Conservation (phyloP, 2,329 filamentous ascomycete species). For the Neoarthrinium moseri region DNA sequence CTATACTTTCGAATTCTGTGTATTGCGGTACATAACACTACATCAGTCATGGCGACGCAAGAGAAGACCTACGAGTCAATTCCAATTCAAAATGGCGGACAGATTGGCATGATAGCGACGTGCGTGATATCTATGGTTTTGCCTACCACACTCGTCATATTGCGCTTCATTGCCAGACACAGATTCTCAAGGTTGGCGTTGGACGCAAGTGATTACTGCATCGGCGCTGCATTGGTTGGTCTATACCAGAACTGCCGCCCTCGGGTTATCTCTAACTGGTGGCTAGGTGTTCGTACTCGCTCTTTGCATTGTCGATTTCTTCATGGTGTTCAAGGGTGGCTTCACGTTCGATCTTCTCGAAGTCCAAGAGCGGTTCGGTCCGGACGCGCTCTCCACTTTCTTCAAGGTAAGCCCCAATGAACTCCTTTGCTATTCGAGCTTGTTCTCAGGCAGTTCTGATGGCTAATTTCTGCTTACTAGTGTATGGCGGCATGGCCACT, state of each 20-base stretch:
- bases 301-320: constrained; percentile 5
- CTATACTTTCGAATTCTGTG: not conserved
- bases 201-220: constrained; percentile 10
- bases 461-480: too few species aligned
- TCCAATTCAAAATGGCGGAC: constrained; percentile 9
- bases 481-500: constrained; percentile 9
- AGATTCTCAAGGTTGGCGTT: not conserved
- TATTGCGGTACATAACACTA: not conserved
- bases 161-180: constrained; percentile 9
- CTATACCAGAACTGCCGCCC: not conserved
- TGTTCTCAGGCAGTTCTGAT: too few species aligned
- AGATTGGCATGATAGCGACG: constrained; percentile 4
- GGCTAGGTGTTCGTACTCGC: constrained; percentile 7
- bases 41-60: not conserved
- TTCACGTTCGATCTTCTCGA: constrained; percentile 4
- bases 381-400: constrained; percentile 1
- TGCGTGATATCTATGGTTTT: constrained; percentile 5
- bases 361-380: constrained; percentile 1
- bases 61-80: constrained; percentile 7
- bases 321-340: constrained; percentile 11
- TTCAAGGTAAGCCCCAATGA: constrained; percentile 9
- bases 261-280: not conserved
- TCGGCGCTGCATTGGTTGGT: constrained; percentile 2
- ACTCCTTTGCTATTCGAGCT: too few species aligned
- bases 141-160: constrained; percentile 2